Conservation (phyloP, 2,329 filamentous ascomycete genomes). For the Colletotrichum ledebouriae region DNA sequence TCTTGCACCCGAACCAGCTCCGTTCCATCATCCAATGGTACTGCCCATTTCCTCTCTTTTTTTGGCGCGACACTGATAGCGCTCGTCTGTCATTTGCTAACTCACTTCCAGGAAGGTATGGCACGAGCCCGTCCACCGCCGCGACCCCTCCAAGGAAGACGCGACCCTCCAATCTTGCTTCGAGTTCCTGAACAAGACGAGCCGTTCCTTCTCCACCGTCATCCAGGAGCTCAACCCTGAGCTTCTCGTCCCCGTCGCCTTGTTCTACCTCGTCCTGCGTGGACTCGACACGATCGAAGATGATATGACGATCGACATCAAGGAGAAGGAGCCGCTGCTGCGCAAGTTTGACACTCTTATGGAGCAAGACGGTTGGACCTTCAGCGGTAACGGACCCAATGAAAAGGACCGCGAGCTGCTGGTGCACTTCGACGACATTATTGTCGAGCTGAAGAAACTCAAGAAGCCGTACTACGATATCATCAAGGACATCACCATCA, state of each 20-base stretch:
- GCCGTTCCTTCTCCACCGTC: slow-evolving; percentile 91
- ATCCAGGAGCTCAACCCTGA: slow-evolving; percentile 97
- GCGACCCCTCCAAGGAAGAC: slow-evolving; percentile 81
- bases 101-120: slow-evolving; percentile 83
- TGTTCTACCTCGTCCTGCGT: slow-evolving; percentile 94
- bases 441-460: slow-evolving; percentile 88
- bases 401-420: slow-evolving; percentile 96
- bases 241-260: slow-evolving; percentile 85
- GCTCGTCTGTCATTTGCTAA: slow-evolving; percentile 22
- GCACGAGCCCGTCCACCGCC: slow-evolving; percentile 93
- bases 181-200: slow-evolving; percentile 86
- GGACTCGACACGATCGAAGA: slow-evolving; percentile 99
- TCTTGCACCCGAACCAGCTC: slow-evolving; percentile 82
- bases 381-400: slow-evolving; percentile 84
- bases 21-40: slow-evolving; percentile 92
- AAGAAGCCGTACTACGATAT: slow-evolving; percentile 87
- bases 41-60: slow-evolving; percentile 44
- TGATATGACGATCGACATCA: slow-evolving; percentile 90
- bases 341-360: slow-evolving; percentile 85
- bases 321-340: slow-evolving; percentile 87
- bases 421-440: slow-evolving; percentile 90
- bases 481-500: slow-evolving; percentile 90
- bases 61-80: not conserved
- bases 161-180: slow-evolving; percentile 85
- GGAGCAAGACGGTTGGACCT: slow-evolving; percentile 90